phyloP scores from a whole-genome alignment of 2,329 filamentous ascomycete species.

The Aspergillus amoenus region DNA sequence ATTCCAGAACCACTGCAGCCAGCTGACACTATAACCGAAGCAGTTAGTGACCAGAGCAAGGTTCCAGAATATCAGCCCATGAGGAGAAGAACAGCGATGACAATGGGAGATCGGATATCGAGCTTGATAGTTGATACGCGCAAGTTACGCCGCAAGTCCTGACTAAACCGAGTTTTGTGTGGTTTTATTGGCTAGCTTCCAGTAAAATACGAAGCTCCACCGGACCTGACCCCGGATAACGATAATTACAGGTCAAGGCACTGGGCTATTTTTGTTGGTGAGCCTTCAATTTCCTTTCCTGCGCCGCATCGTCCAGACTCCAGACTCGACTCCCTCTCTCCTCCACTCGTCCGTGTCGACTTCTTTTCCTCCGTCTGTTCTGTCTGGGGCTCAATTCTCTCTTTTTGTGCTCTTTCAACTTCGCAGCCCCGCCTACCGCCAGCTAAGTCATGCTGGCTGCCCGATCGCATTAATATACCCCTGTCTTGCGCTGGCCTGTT shows the following conservation, averaged over 20 bases:
- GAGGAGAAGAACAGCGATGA: neutral
- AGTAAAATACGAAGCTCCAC: neutral
- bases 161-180: neutral
- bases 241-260: neutral
- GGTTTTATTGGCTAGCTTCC: neutral
- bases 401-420: neutral
- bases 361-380: neutral
- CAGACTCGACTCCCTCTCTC: neutral
- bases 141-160: neutral
- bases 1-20: neutral
- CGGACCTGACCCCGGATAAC: neutral
- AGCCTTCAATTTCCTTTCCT: neutral
- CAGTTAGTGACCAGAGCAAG: neutral
- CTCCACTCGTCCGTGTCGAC: neutral
- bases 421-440: neutral
- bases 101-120: neutral
- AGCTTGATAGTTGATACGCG: neutral
- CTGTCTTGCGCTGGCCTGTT: neutral
- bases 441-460: neutral
- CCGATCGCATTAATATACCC: slow-evolving; percentile 2
- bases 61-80: neutral
- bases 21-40: neutral
- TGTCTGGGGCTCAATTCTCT: neutral
- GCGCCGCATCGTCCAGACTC: neutral
- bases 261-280: neutral